Evolutionary conservation across 2,329 filamentous ascomycete genomes (phyloP), one percentile per base, ranked within the genome.

Genomic region (Aureobasidium pullulans): DNA sequence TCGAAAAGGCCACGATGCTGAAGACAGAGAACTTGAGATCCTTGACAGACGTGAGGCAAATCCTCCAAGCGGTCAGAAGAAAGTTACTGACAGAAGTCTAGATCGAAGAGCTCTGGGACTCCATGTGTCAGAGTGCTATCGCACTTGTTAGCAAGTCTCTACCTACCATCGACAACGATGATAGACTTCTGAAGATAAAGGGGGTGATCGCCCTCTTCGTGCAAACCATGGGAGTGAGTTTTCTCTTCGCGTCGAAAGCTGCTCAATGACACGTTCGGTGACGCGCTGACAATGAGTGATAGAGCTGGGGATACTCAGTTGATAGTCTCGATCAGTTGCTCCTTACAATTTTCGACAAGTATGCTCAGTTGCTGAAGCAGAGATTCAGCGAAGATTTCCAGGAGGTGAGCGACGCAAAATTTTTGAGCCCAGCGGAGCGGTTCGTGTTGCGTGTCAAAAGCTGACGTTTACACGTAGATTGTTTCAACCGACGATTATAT

Each of bases 41-140:
- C 31, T 77, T 84, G 10, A 84, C 89, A 64, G 94, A 99, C 76
- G 92, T 93, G 72, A 73, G 83, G 69, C 13, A 15, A 44, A 16
- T 23, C 29, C 6, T 28, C 11, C 32, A 31, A 10, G 3, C 19
- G 28, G 16, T n/a, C 36, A 31, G 65, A 13, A 64, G 47, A 23
- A 23, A 65, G 36, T 46, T 32, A 6, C 32, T 29, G 11, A 39
- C 32, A 47, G 8, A 5, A 10, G 23, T 54, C 10, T 32, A 92
- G 88, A 85, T 96, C n/a, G 94, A 99, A 69, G 94, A 97, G 73
- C 78, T 99, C 2, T 99, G 94, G 94, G 93, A 97, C 68, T 96
- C 92, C 0, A 94, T 97, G 89, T 97, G 93, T 69, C 89, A 92
- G 68, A 86, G 87, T 46, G 87, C 90, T 0, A 90, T 97, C 65